Conservation (phyloP, 176 grass and related monocot genomes). For the Ampelocalamus luodianensis region DNA sequence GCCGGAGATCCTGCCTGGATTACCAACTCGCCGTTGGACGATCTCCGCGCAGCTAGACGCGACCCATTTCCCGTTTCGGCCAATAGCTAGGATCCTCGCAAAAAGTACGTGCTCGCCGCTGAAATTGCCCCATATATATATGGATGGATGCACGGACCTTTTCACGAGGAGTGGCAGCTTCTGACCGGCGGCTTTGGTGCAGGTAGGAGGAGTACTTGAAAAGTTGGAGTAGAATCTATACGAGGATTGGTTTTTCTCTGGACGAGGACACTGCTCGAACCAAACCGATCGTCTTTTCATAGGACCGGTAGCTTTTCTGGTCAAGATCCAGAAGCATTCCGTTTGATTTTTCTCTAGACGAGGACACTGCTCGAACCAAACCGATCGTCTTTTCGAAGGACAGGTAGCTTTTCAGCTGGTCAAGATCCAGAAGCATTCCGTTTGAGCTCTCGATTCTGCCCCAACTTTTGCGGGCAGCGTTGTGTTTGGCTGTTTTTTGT, state of each 20-base stretch:
- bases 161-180: neutral
- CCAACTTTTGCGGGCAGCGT: conserved; percentile 34
- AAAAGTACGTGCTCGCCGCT: neutral
- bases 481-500: conserved; percentile 6
- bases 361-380: conserved; percentile 23
- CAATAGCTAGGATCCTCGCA: neutral
- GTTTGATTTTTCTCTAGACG: neutral
- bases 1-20: conserved; percentile 30
- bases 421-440: conserved; percentile 44
- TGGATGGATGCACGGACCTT: neutral
- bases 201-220: neutral
- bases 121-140: neutral
- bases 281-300: neutral
- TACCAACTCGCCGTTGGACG: conserved; percentile 14
- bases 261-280: conserved; percentile 14
- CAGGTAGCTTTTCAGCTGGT: neutral
- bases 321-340: conserved; percentile 48
- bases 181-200: conserved; percentile 5
- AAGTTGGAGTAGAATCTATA: conserved; percentile 31
- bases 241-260: neutral
- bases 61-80: neutral
- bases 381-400: neutral
- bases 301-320: neutral
- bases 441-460: conserved; percentile 25
- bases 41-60: neutral